Conservation (phyloP, 768 basidiomycete species). For the Mycena haematopus region DNA sequence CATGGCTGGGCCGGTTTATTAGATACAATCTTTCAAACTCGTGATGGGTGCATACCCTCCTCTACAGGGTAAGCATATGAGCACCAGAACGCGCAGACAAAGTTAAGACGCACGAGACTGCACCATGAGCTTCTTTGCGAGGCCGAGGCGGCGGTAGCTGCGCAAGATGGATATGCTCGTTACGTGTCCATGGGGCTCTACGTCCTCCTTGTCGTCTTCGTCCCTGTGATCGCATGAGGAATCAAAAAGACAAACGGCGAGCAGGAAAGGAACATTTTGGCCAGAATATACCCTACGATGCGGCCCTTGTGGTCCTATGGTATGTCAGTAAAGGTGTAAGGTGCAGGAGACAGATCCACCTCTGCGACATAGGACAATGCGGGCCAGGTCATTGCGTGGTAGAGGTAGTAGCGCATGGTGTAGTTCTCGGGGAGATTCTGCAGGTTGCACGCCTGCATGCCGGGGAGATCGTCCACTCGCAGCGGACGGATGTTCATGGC, state of each 20-base stretch:
- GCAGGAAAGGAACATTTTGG: constrained; percentile 76
- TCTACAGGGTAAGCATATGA: constrained; percentile 10
- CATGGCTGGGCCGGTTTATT: constrained; percentile 70
- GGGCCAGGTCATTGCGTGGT: constrained; percentile 96
- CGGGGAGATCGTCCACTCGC: constrained; percentile 80
- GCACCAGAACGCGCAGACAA: background rate
- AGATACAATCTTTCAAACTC: background rate
- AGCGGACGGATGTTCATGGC: constrained; percentile 54
- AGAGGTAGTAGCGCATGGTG: constrained; percentile 86
- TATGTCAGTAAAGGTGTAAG: background rate
- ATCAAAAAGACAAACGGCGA: too few species aligned
- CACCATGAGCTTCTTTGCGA: constrained; percentile 95
- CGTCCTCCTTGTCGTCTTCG: constrained; percentile 64
- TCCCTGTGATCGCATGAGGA: constrained; percentile 53
- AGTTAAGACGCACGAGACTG: constrained; percentile 76
- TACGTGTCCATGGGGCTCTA: constrained; percentile 88
- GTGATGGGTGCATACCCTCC: constrained; percentile 12
- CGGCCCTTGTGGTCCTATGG: constrained; percentile 78
- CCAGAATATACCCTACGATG: constrained; percentile 94
- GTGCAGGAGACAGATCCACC: background rate
- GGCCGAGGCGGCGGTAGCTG: constrained; percentile 86
- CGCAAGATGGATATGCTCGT: constrained; percentile 95
- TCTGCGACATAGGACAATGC: constrained; percentile 93
- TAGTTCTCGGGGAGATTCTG: constrained; percentile 97
- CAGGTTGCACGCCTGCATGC: constrained; percentile 96